Evolutionary conservation across 805 yeast species (phyloP).

Genomic region (Ogataea pignaliae): DNA sequence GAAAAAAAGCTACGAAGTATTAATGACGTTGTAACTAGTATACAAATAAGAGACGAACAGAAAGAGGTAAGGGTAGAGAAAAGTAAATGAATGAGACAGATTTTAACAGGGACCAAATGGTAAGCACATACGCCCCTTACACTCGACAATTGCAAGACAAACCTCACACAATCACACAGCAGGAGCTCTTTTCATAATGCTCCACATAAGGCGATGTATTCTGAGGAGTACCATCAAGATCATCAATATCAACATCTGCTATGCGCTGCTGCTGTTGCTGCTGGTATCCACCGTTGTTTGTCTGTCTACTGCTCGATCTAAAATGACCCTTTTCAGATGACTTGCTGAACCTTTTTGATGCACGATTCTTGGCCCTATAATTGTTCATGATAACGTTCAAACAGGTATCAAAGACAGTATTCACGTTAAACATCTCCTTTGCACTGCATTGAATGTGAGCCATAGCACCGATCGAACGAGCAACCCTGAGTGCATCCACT

Average conservation of each 20-base stretch:
- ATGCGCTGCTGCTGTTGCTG: too few species aligned
- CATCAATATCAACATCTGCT: constrained; percentile 1
- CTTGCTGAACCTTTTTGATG: constrained; percentile 16
- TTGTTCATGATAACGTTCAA: constrained; percentile 32
- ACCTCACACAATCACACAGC: constrained; percentile 9
- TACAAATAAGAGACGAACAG: too few species aligned
- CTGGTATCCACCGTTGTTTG: constrained; percentile 5
- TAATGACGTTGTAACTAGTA: too few species aligned
- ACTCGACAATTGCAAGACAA: too few species aligned
- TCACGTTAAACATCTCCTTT: constrained; percentile 59
- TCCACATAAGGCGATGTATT: constrained; percentile 7
- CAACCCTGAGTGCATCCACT: constrained; percentile 22
- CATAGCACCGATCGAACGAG: constrained; percentile 54
- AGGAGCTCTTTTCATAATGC: constrained; percentile 10
- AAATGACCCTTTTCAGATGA: constrained; percentile 13
- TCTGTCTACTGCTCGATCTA: constrained; percentile 17
- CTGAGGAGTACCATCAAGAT: background rate
- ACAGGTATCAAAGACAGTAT: constrained; percentile 56
- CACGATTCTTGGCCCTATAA: constrained; percentile 9
- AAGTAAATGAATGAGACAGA: too few species aligned
- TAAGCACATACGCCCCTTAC: too few species aligned
- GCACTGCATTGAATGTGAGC: constrained; percentile 81
- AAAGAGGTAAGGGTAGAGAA: background rate
- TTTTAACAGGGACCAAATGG: too few species aligned
- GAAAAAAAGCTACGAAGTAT: too few species aligned